These are phyloP conservation scores for Trichoderma sp. DNA, from an alignment of 2,329 filamentous ascomycete species.

Conservation along the genomic window DNA sequence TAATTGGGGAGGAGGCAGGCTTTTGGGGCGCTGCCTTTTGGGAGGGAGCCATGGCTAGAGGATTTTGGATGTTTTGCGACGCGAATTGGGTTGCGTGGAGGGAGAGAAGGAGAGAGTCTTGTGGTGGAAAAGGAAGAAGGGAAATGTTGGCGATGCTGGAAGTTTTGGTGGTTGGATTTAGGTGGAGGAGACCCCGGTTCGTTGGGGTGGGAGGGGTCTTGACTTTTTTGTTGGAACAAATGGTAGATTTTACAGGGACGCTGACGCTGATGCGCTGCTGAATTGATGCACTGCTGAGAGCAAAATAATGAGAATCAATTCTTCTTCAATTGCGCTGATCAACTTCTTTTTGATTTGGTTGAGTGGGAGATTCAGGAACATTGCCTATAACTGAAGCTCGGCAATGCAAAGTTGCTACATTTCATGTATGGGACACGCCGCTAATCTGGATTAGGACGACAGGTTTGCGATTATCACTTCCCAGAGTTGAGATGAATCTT, in stretches of 20 bases:
- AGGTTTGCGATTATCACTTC: not conserved
- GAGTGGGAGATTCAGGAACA: not conserved
- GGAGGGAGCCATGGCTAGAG: not conserved
- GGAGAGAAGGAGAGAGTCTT: not conserved
- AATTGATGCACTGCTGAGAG: not conserved
- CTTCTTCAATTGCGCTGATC: not conserved
- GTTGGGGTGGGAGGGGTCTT: not conserved
- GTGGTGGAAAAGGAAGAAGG: not conserved
- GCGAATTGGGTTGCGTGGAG: not conserved
- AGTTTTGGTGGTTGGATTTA: slow-evolving; percentile 16
- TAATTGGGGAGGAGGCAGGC: slow-evolving; percentile 37
- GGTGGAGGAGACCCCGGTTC: not conserved
- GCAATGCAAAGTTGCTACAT: not conserved
- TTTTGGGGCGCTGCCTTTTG: slow-evolving; percentile 15
- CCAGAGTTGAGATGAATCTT: not conserved
- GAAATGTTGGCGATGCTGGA: slow-evolving; percentile 8
- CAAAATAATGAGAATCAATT: not conserved
- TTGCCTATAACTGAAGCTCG: not conserved
- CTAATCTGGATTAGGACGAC: not conserved
- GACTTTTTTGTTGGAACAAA: not conserved
- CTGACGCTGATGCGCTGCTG: not conserved
- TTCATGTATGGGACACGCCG: not conserved
- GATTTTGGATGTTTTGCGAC: not conserved
- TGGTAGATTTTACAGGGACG: not conserved
- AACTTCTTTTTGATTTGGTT: not conserved